Evolutionary conservation across 2,329 filamentous ascomycete genomes (phyloP).

Genomic region (Calycina herbarum): DNA sequence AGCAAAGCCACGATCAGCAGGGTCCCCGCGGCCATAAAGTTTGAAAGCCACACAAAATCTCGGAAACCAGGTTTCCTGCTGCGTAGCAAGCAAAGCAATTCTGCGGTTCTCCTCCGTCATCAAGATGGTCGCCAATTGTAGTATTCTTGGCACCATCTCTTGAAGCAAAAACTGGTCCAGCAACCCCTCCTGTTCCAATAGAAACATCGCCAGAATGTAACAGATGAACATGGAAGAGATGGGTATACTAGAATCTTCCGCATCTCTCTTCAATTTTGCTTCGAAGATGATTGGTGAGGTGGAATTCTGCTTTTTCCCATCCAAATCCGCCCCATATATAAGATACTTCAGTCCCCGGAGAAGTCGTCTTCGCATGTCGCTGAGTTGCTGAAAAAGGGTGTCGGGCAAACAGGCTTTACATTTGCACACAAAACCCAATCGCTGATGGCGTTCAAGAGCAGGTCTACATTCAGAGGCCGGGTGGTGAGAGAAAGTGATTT

Average conservation of each 20-base stretch:
- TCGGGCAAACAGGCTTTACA: conserved; percentile 14
- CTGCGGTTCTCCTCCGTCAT: conserved; percentile 18
- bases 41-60: conserved; percentile 22
- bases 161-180: conserved; percentile 17
- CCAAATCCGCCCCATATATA: conserved; percentile 8
- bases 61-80: conserved; percentile 21
- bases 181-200: conserved; percentile 19
- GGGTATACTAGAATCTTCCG: conserved; percentile 6
- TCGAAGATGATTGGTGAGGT: conserved; percentile 9
- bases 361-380: conserved; percentile 11
- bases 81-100: conserved; percentile 21
- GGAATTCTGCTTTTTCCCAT: neutral
- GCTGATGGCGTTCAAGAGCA: conserved; percentile 7
- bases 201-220: conserved; percentile 8
- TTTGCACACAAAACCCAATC: conserved; percentile 7
- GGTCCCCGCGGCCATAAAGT: conserved; percentile 19
- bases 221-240: conserved; percentile 8
- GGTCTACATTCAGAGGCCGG: conserved; percentile 5
- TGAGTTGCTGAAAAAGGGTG: conserved; percentile 2
- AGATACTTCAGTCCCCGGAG: conserved; percentile 11
- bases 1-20: neutral
- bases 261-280: conserved; percentile 7
- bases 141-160: conserved; percentile 8
- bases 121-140: conserved; percentile 17
- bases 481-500: conserved; percentile 14